Evolutionary conservation across 106 monocot species (phyloP), one percentile per base, ranked within the genome.

Genomic region (Phalaenopsis aphrodite): DNA sequence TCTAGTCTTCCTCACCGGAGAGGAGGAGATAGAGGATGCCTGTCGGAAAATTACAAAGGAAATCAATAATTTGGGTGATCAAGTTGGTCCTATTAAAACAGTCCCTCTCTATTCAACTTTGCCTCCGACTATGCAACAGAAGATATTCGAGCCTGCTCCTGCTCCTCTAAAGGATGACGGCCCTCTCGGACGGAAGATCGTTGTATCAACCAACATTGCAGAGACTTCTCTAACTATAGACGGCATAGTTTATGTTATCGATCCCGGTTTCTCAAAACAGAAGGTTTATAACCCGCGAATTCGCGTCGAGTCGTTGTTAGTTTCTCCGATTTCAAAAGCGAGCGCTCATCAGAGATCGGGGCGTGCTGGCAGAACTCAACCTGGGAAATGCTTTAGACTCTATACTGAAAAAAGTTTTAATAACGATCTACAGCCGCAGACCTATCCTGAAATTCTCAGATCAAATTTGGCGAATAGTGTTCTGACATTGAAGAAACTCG

Each of bases 221-320:
- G 94, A 94, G 80, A 89, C 94, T 30, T 94, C 94, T 38, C 71
- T 94, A 56, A 88, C 94, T 9, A 94, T 94, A 61, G 94, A 94
- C 80, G 94, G 94, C 42, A 94, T 94, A 36, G 87, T 91, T 77
- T 94, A 89, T 86, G 94, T 94, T 30, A 89, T 94, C 75, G 94
- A 94, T 85, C 89, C 91, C 11, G 94, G 91, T 3, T 94, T 91
- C 72, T 91, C 94, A 8, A 91, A 94, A 71, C 91, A 89, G 67
- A 91, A 91, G 41, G 88, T 94, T 73, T 94, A 94, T 78, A 91
- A 94, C 48, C 91, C 94, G n/a, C 68, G 87, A 18, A 86, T 86
- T 58, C 84, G 89, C 55, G 91, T 89, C 6, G 94, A 94, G 42
- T 91, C 94, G 46, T 85, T 94, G 81, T 72, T 91, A 39, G 89